Evolutionary conservation across 495 filamentous ascomycete species (phyloP).

Genomic region (Thermothielavioides terrestris): DNA sequence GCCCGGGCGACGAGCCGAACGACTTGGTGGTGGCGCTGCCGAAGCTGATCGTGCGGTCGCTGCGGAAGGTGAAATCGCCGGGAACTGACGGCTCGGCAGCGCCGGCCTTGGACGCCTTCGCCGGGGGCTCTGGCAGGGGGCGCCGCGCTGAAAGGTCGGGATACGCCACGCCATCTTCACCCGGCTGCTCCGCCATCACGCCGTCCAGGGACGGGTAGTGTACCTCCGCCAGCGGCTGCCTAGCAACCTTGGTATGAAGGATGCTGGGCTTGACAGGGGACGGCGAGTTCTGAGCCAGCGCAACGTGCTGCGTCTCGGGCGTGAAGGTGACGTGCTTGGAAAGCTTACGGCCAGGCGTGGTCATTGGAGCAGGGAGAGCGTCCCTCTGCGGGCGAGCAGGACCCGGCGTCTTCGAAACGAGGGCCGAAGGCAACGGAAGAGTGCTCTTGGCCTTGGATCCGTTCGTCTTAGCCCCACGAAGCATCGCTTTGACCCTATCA

Average conservation of each 20-base stretch:
- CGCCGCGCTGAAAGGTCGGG: slow-evolving; percentile 37
- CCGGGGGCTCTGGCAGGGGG: slow-evolving; percentile 23
- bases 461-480: slow-evolving; percentile 33
- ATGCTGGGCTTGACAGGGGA: slow-evolving; percentile 43
- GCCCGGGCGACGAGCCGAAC: slow-evolving; percentile 43
- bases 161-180: slow-evolving; percentile 30
- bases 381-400: slow-evolving; percentile 35
- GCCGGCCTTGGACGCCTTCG: slow-evolving; percentile 21
- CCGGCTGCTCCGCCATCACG: slow-evolving; percentile 18
- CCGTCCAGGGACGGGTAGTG: slow-evolving; percentile 29
- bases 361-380: slow-evolving; percentile 36
- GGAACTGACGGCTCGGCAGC: slow-evolving; percentile 32
- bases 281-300: slow-evolving; percentile 34
- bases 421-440: slow-evolving; percentile 28
- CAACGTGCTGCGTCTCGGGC: slow-evolving; percentile 31
- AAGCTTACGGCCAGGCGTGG: slow-evolving; percentile 39
- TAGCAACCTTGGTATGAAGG: slow-evolving; percentile 32
- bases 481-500: slow-evolving; percentile 43
- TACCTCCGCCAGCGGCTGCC: slow-evolving; percentile 25
- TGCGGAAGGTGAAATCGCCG: slow-evolving; percentile 52
- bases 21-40: slow-evolving; percentile 31
- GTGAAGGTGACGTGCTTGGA: slow-evolving; percentile 42
- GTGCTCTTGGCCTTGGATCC: slow-evolving; percentile 31
- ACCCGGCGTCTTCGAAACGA: slow-evolving; percentile 36
- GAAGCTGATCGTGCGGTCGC: slow-evolving; percentile 49